Evolutionary conservation across 108 stramenopile species (phyloP).

Genomic region (Cylindrotheca closterium): DNA sequence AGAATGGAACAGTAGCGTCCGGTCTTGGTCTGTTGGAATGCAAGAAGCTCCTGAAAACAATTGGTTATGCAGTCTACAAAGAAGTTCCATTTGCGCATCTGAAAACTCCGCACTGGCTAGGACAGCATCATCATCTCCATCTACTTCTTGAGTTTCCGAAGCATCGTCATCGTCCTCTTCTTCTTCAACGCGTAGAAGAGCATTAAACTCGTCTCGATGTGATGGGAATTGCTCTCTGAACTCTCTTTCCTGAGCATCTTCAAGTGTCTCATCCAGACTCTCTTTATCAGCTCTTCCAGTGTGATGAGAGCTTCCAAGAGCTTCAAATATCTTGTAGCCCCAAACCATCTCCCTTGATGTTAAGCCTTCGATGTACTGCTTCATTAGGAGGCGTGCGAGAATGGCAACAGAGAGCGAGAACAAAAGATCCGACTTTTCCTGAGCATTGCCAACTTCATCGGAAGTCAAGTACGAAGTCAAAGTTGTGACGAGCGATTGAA

Average conservation of each 20-base stretch:
- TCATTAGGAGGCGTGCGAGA: conserved; percentile 15
- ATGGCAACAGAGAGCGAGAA: conserved; percentile 16
- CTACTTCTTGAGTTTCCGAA: conserved; percentile 13
- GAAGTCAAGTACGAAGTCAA: background rate
- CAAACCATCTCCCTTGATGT: conserved; percentile 3
- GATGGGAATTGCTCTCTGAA: conserved; percentile 92
- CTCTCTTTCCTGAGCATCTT: conserved; percentile 55
- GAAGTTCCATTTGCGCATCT: conserved; percentile 49
- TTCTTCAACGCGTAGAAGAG: conserved; percentile 36
- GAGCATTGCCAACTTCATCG: background rate
- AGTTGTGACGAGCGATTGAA: conserved; percentile 1
- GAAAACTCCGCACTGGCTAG: conserved; percentile 31
- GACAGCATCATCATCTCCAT: conserved; percentile 13
- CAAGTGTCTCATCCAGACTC: conserved; percentile 19
- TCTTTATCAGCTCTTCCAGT: background rate
- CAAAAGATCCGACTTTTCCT: conserved; percentile 4
- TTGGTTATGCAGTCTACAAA: conserved; percentile 46
- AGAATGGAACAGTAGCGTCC: conserved; percentile 36
- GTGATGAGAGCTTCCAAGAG: background rate
- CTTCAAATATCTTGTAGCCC: background rate
- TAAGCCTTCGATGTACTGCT: conserved; percentile 16
- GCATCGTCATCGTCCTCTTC: conserved; percentile 30
- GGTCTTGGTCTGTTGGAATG: conserved; percentile 22
- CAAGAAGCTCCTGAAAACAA: conserved; percentile 32
- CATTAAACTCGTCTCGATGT: conserved; percentile 71